These are phyloP conservation scores for Rubia balearica DNA, from an alignment of 305 asterid species.

Conservation along the genomic window DNA sequence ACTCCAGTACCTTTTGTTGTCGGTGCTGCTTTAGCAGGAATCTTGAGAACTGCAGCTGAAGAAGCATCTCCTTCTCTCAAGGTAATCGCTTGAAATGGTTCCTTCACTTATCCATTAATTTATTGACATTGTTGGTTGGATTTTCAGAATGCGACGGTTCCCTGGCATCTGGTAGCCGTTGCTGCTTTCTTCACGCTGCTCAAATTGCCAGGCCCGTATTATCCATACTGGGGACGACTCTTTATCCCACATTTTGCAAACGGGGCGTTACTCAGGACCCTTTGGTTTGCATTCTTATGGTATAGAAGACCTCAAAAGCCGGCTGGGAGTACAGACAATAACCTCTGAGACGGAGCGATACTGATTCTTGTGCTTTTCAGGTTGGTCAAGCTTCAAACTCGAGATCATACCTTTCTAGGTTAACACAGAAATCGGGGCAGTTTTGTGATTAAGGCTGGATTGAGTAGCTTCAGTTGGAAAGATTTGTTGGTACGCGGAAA, in stretches of 20 bases:
- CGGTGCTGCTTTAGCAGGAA: constrained; percentile 66
- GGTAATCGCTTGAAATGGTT: constrained; percentile 36
- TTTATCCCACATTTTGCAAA: constrained; percentile 84
- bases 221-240: constrained; percentile 93
- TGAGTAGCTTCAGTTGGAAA: not conserved
- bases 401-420: not conserved
- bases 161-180: constrained; percentile 77
- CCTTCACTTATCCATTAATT: not conserved
- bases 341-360: constrained; percentile 33
- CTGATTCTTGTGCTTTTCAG: not conserved
- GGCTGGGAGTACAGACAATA: constrained; percentile 22
- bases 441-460: not conserved
- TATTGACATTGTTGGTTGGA: constrained; percentile 13
- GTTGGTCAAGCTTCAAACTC: not conserved
- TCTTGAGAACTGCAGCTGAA: constrained; percentile 53
- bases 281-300: constrained; percentile 76
- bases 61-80: constrained; percentile 61
- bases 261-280: constrained; percentile 67
- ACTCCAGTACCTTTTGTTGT: constrained; percentile 63
- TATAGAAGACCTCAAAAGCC: constrained; percentile 41
- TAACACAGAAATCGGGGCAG: not conserved
- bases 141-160: constrained; percentile 61
- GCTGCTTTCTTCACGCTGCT: constrained; percentile 51
- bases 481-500: not conserved
- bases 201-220: constrained; percentile 84